phyloP scores from a whole-genome alignment of 2,329 filamentous ascomycete species.

The Hymenoscyphus linearis region DNA sequence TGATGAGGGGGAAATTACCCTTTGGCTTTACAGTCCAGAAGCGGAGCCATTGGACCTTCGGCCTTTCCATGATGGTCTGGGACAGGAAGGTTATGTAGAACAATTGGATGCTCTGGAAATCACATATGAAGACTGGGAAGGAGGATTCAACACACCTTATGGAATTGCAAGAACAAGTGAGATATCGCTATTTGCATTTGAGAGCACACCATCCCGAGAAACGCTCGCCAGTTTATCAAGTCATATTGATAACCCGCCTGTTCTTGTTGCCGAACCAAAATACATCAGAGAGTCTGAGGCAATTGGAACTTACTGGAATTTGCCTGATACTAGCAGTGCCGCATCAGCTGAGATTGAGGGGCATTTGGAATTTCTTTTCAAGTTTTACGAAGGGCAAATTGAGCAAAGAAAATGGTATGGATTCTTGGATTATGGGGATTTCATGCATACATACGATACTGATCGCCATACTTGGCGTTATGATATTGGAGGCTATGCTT shows the following conservation, averaged over 20 bases:
- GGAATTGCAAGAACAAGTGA: slow-evolving; percentile 56
- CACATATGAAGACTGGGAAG: slow-evolving; percentile 59
- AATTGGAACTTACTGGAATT: slow-evolving; percentile 50
- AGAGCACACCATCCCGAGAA: slow-evolving; percentile 45
- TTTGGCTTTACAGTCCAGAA: slow-evolving; percentile 56
- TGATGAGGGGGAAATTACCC: slow-evolving; percentile 46
- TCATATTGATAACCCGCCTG: slow-evolving; percentile 47
- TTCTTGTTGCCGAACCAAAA: slow-evolving; percentile 42
- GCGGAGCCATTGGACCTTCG: slow-evolving; percentile 51
- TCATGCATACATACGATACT: slow-evolving; percentile 57
- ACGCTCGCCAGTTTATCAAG: slow-evolving; percentile 40
- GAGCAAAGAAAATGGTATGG: slow-evolving; percentile 57
- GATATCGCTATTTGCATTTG: slow-evolving; percentile 48
- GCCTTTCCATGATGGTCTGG: slow-evolving; percentile 53
- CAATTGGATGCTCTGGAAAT: slow-evolving; percentile 56
- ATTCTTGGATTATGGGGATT: slow-evolving; percentile 57
- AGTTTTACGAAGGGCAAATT: slow-evolving; percentile 51
- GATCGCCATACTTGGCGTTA: slow-evolving; percentile 58
- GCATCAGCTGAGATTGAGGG: slow-evolving; percentile 41
- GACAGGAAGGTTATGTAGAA: slow-evolving; percentile 49
- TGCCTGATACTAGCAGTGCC: slow-evolving; percentile 31
- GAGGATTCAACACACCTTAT: slow-evolving; percentile 48
- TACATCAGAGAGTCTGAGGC: slow-evolving; percentile 48
- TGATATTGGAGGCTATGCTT: slow-evolving; percentile 58
- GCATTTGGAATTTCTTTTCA: slow-evolving; percentile 50